phyloP scores from a whole-genome alignment of 2,329 filamentous ascomycete genomes.

The Triangularia setosa region DNA sequence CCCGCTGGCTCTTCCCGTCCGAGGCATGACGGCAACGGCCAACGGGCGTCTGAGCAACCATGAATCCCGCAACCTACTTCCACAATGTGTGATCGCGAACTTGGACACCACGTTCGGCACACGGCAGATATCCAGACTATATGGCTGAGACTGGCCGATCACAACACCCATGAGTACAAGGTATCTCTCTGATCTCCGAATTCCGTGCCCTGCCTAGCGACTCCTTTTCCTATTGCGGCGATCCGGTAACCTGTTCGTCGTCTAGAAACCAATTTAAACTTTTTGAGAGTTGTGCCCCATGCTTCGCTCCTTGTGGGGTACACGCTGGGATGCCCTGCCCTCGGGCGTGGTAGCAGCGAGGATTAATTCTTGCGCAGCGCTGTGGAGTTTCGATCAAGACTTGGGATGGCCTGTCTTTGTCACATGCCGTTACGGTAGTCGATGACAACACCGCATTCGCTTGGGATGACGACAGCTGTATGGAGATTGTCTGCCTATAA shows the following conservation, averaged over 20 bases:
- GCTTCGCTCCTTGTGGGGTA: neutral
- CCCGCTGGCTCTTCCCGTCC: neutral
- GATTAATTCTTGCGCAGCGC: conserved; percentile 4
- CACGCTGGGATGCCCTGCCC: neutral
- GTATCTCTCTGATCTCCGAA: neutral
- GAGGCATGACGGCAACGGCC: neutral
- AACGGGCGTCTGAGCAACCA: neutral
- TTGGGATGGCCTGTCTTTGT: neutral
- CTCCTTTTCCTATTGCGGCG: neutral
- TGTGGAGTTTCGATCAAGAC: neutral
- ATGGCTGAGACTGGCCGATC: no score
- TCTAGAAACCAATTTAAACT: neutral
- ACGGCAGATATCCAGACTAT: no score
- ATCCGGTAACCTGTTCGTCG: neutral
- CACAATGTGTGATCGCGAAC: neutral
- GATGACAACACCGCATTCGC: neutral
- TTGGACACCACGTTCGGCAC: neutral
- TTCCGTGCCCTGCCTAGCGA: neutral
- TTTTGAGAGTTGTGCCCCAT: neutral
- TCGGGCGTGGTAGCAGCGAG: neutral
- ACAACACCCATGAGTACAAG: no score
- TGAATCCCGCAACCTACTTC: neutral
- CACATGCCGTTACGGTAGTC: neutral
- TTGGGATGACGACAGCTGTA: neutral
- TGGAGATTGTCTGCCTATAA: no score